Base-by-base conservation (phyloP, 1,284 basidiomycete species). In the Polyporus tsugae region DNA sequence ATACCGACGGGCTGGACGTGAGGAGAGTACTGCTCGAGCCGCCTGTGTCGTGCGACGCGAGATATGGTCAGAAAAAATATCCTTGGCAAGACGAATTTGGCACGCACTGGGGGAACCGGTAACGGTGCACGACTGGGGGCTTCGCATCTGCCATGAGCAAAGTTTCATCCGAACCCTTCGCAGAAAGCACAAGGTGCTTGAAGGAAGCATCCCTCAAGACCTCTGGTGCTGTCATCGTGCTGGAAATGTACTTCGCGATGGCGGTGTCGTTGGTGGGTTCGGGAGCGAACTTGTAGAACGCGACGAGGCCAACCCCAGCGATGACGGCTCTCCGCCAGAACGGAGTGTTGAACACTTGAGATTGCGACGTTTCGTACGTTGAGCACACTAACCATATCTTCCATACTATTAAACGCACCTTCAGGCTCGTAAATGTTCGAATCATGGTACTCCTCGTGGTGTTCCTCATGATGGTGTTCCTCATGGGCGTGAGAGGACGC, bases 91-190 rank as follows among this genome's bases (percentile, higher is more conserved):
- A 13, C 17, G 57, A 13, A 25, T 15, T 6, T 19, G 35, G 36
- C 53, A 86, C 91, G 81, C 74, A 94, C 92, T 91, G 88, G 66
- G 91, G 89, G 77, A 87, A 91, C 72, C 89, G 84, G 77, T 86
- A 88, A 55, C 90, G 85, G 76, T 89, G 86, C 33, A 90, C 82
- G 4, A 77, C 78, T 1, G 90, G 86, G 60, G 78, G 81, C 75
- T 84, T 81, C 33, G 90, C 89, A 70, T 82, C 82, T 58, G 80
- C 80, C 33, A 89, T 77, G 49, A 90, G 74, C 42, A 86, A 73
- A 55, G 74, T 81, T 5, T 83, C 79, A 59, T 87, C 82, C 36
- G 87, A 83, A 38, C 76, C 77, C 53, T 84, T 79, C 52, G 84
- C 81, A 41, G 85, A 82, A 70, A 86, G 79, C 17, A 83, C 78